phyloP scores from a whole-genome alignment of 176 grass and related monocot genomes.

The Oryza meridionalis region DNA sequence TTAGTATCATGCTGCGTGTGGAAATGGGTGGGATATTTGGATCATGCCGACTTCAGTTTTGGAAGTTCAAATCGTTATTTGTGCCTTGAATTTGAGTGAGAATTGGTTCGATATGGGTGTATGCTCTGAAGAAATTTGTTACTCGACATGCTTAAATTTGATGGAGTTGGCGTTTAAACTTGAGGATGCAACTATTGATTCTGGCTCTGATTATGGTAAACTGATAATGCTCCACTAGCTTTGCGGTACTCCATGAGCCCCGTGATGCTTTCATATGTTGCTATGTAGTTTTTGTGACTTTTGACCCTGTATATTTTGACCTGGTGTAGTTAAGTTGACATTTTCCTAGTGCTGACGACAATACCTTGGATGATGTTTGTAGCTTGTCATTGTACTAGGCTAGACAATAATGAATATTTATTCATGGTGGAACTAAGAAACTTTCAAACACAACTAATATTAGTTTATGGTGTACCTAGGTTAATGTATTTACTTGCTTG shows the following conservation, averaged over 20 bases:
- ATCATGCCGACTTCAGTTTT: neutral
- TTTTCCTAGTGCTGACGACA: conserved; percentile 38
- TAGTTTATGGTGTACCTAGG: conserved; percentile 18
- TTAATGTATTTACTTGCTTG: neutral
- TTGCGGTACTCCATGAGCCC: conserved; percentile 9
- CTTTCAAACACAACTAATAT: neutral
- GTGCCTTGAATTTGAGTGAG: neutral
- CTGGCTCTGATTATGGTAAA: neutral
- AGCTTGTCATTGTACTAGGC: conserved; percentile 10
- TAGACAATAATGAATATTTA: neutral
- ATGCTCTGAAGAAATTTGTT: neutral
- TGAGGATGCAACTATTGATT: neutral
- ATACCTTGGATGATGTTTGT: conserved; percentile 18
- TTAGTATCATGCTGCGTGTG: neutral
- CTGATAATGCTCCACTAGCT: neutral
- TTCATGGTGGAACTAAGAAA: conserved; percentile 6
- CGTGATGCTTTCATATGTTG: conserved; percentile 25
- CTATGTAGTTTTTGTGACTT: neutral
- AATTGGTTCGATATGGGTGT: too few species aligned
- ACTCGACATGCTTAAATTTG: neutral
- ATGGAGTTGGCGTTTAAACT: conserved; percentile 15
- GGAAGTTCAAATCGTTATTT: neutral
- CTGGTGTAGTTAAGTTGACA: neutral
- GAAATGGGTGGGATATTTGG: neutral
- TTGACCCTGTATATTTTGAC: conserved; percentile 15